phyloP scores from a whole-genome alignment of 2,329 filamentous ascomycete species.

The Ascocoryne sarcoides region DNA sequence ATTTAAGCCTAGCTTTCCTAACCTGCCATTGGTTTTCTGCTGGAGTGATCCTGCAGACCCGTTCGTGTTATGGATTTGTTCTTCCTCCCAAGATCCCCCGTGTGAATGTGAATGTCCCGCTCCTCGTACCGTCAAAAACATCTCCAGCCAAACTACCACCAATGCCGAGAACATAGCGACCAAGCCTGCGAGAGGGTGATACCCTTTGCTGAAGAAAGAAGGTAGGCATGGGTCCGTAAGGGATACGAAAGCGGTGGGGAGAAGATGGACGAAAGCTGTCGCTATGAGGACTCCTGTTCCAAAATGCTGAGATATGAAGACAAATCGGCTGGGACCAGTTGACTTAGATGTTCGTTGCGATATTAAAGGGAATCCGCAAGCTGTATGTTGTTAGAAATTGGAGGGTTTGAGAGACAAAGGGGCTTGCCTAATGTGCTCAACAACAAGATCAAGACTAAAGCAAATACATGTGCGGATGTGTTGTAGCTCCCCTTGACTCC shows the following conservation, averaged over 20 bases:
- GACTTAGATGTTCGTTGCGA: conserved; percentile 25
- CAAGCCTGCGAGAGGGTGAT: conserved; percentile 70
- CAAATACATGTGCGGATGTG: conserved; percentile 45
- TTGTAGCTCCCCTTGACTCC: conserved; percentile 42
- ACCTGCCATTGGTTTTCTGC: conserved; percentile 20
- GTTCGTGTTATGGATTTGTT: conserved; percentile 29
- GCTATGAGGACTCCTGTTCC: conserved; percentile 81
- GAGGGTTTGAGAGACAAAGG: conserved; percentile 1
- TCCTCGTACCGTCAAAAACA: conserved; percentile 70
- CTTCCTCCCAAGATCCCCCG: conserved; percentile 25
- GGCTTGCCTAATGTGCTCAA: conserved; percentile 41
- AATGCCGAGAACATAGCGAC: conserved; percentile 78
- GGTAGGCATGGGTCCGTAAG: conserved; percentile 61
- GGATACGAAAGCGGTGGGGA: conserved; percentile 53
- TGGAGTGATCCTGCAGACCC: conserved; percentile 12
- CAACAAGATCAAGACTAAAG: conserved; percentile 46
- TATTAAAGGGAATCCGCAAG: conserved; percentile 29
- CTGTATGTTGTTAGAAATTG: conserved; percentile 15
- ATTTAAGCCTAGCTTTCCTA: conserved; percentile 22
- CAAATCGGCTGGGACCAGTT: conserved; percentile 25
- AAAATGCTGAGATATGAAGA: conserved; percentile 58
- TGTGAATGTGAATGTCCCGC: conserved; percentile 54
- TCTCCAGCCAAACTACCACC: conserved; percentile 76
- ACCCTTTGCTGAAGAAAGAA: conserved; percentile 69
- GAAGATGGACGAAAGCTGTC: conserved; percentile 70